Percentiles rank a stretch among this genome's conserved stretches.
phyloP scores from a whole-genome alignment of 2,329 filamentous ascomycete species.

The Coniochaeta prunicola region DNA sequence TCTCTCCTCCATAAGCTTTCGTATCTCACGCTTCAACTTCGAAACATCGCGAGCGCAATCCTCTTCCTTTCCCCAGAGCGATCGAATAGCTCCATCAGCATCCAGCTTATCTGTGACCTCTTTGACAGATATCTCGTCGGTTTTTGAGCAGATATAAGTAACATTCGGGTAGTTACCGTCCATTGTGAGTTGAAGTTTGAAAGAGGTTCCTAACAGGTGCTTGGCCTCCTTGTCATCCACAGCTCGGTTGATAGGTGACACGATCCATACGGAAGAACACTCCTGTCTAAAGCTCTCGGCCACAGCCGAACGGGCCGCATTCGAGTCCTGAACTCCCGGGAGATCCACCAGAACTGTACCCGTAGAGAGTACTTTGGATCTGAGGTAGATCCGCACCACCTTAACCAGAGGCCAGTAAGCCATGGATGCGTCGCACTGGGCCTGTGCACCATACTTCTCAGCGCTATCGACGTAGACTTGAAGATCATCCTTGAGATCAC shows the following conservation, averaged over 20 bases:
- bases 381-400: slow-evolving; percentile 33
- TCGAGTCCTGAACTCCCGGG: slow-evolving; percentile 52
- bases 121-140: slow-evolving; percentile 41
- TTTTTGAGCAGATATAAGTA: slow-evolving; percentile 57
- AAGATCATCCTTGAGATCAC: slow-evolving; percentile 35
- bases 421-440: slow-evolving; percentile 17
- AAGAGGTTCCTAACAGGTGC: slow-evolving; percentile 44
- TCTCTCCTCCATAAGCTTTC: not conserved
- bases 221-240: slow-evolving; percentile 53
- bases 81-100: not conserved
- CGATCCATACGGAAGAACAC: slow-evolving; percentile 51
- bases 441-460: slow-evolving; percentile 29
- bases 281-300: slow-evolving; percentile 50
- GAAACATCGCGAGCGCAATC: not conserved
- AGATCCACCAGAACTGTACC: slow-evolving; percentile 37
- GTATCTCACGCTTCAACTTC: not conserved
- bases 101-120: slow-evolving; percentile 6
- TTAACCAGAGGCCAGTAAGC: slow-evolving; percentile 45
- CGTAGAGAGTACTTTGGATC: slow-evolving; percentile 23
- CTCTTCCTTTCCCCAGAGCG: not conserved
- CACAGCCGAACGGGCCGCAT: slow-evolving; percentile 41
- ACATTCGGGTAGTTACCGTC: slow-evolving; percentile 44
- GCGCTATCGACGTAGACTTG: slow-evolving; percentile 48
- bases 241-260: slow-evolving; percentile 51
- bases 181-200: slow-evolving; percentile 50